A percentile compares a stretch with the other conserved stretches of the same genome.
Evolutionary conservation across 2,329 filamentous ascomycete species (phyloP).

Genomic region (Capronia americana): DNA sequence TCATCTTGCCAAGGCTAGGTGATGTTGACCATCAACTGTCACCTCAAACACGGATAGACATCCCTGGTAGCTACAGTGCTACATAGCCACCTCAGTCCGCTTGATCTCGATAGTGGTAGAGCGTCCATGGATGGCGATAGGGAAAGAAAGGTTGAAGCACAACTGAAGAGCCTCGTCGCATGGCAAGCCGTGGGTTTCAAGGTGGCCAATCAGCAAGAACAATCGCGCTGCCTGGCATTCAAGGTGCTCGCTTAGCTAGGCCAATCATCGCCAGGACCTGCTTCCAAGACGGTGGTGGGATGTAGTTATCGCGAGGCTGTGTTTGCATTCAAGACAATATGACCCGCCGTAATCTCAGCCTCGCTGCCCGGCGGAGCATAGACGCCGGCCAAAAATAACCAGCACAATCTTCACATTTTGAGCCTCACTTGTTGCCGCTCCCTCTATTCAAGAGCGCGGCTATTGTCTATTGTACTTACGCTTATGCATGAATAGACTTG

Average conservation of each 20-base stretch:
- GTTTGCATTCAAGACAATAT: neutral
- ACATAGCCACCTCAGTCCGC: neutral
- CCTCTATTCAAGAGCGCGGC: constrained; percentile 4
- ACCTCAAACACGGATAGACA: no score
- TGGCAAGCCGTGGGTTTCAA: neutral
- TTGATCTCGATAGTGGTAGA: neutral
- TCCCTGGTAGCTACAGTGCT: neutral
- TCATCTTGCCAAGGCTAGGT: neutral
- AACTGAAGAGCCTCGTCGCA: neutral
- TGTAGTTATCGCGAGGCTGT: neutral
- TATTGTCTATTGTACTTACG: neutral
- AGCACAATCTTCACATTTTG: constrained; percentile 1
- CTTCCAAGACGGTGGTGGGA: no score
- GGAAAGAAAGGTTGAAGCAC: neutral
- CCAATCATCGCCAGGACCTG: neutral
- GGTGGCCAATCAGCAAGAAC: constrained; percentile 6
- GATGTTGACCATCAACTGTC: neutral
- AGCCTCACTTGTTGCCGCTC: constrained; percentile 3
- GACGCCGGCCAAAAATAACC: neutral
- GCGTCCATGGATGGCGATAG: neutral
- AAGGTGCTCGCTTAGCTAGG: constrained; percentile 8
- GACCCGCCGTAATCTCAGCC: neutral
- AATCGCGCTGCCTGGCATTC: neutral
- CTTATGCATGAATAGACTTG: neutral
- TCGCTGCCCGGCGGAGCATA: neutral